phyloP scores from a whole-genome alignment of 768 basidiomycete species.

The Pholiota molesta region DNA sequence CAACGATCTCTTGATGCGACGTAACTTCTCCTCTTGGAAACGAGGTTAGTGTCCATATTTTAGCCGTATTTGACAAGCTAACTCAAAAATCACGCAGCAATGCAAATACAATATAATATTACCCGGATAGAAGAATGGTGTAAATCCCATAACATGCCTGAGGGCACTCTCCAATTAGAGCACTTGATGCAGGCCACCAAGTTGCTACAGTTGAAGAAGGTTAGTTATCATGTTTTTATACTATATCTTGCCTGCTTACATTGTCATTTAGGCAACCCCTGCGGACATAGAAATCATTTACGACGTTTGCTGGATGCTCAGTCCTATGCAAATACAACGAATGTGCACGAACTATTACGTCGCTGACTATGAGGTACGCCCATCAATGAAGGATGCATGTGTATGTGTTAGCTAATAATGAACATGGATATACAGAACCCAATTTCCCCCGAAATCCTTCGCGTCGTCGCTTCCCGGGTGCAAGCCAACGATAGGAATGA shows the following conservation, averaged over 20 bases:
- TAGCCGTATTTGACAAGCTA: neutral
- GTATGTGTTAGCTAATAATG: neutral
- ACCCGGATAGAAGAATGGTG: conserved; percentile 99
- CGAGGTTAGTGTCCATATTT: conserved; percentile 63
- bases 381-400: neutral
- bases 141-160: conserved; percentile 99
- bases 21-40: conserved; percentile 99
- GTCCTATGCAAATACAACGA: conserved; percentile 98
- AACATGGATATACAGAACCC: conserved; percentile 65
- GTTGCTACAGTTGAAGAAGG: conserved; percentile 96
- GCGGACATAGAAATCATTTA: conserved; percentile 99
- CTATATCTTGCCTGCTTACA: neutral
- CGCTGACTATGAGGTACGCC: conserved; percentile 92
- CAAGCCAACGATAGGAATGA: conserved; percentile 97
- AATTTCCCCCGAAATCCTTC: conserved; percentile 95
- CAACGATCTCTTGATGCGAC: conserved; percentile 96
- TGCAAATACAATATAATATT: conserved; percentile 99
- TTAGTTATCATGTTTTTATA: conserved; percentile 27
- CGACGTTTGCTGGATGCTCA: conserved; percentile 99
- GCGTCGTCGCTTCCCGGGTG: conserved; percentile 94
- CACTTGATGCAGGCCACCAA: conserved; percentile 99
- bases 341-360: conserved; percentile 99
- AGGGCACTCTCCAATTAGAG: conserved; percentile 95
- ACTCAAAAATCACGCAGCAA: conserved; percentile 55
- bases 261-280: conserved; percentile 70